A percentile compares a stretch with the other conserved stretches of the same genome.
Conservation (phyloP, 306 rosid species). For the Cucurbita moschata region DNA sequence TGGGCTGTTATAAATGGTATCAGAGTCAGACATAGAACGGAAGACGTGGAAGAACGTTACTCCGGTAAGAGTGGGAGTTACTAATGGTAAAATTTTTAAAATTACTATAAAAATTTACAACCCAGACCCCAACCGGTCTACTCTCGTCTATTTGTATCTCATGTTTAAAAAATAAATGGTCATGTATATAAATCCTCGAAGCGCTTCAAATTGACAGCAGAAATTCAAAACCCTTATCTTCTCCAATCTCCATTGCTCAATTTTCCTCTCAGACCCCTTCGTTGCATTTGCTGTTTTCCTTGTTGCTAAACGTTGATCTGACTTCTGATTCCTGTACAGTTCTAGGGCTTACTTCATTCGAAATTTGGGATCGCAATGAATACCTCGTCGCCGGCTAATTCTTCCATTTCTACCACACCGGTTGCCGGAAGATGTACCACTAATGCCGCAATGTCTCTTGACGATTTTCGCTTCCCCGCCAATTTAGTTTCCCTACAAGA, state of each 20-base stretch:
- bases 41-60: no score
- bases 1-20: no score
- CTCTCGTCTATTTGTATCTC: no score
- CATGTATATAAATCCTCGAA: no score
- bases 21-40: no score
- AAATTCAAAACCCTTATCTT: not conserved
- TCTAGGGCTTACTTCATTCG: not conserved
- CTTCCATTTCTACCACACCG: conserved; percentile 61
- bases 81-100: no score
- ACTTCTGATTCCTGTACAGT: not conserved
- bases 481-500: conserved; percentile 55
- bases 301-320: not conserved
- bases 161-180: no score
- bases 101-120: no score
- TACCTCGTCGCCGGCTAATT: conserved; percentile 69
- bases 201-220: not conserved
- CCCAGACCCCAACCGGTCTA: no score
- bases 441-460: conserved; percentile 37
- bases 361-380: conserved; percentile 23
- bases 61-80: no score
- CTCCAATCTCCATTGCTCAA: not conserved
- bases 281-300: not conserved
- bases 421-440: conserved; percentile 37
- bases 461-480: conserved; percentile 43
- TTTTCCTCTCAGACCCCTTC: not conserved